Conservation (phyloP, 306 rosid species). For the Acacia acuminata region DNA sequence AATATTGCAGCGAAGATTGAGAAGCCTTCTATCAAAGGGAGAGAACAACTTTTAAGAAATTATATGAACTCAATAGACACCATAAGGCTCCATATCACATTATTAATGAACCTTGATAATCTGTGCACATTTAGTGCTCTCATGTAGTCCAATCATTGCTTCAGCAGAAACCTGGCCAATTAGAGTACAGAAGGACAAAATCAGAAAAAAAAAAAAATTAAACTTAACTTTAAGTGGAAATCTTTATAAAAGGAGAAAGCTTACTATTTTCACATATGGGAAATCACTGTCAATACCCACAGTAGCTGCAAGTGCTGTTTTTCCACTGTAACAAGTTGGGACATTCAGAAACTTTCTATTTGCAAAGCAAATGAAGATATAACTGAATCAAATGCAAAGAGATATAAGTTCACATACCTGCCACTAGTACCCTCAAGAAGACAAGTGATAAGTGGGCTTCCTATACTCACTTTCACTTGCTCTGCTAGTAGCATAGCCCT, state of each 20-base stretch:
- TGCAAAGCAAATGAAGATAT: constrained; percentile 18
- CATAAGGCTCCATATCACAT: constrained; percentile 16
- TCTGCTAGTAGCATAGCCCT: constrained; percentile 87
- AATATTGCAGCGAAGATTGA: constrained; percentile 6
- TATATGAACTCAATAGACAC: constrained; percentile 12
- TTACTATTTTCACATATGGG: constrained; percentile 96
- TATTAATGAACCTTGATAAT: constrained; percentile 75
- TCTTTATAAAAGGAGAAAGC: constrained; percentile 37
- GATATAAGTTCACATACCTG: constrained; percentile 54
- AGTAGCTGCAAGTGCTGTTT: constrained; percentile 92
- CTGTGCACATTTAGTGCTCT: constrained; percentile 90
- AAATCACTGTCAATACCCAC: constrained; percentile 97
- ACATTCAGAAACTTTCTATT: constrained; percentile 35
- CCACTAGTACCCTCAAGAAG: constrained; percentile 96
- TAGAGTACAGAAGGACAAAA: constrained; percentile 5
- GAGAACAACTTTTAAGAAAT: constrained; percentile 21
- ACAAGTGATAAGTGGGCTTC: constrained; percentile 92
- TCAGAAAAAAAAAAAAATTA: constrained; percentile 7
- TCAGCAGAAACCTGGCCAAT: constrained; percentile 80
- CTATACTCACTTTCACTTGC: constrained; percentile 93
- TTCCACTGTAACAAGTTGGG: constrained; percentile 66
- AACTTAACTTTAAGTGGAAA: constrained; percentile 11
- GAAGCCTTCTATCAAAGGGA: neutral
- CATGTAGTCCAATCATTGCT: constrained; percentile 93
- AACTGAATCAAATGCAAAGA: constrained; percentile 2